These are phyloP conservation scores for Cladosporium sp. DNA, from an alignment of 2,329 filamentous ascomycete species.

Conservation along the genomic window DNA sequence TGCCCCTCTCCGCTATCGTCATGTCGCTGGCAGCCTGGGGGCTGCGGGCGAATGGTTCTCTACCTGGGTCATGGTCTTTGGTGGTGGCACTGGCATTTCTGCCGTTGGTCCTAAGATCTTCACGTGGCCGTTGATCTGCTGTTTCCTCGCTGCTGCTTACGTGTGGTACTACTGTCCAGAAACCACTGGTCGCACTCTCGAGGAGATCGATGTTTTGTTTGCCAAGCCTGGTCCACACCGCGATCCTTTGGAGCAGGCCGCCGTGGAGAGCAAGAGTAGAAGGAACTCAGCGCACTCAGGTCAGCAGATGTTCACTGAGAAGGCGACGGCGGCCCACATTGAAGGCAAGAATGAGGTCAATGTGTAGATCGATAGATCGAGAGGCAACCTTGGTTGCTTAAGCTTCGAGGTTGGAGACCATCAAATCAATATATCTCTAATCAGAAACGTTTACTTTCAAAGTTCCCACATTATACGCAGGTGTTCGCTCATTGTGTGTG, in stretches of 20 bases:
- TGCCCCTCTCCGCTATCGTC: slow-evolving; percentile 39
- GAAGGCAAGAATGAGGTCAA: background rate
- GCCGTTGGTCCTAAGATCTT: slow-evolving; percentile 41
- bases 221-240: slow-evolving; percentile 17
- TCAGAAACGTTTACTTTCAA: background rate
- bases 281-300: slow-evolving; percentile 2
- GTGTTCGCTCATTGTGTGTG: too few species aligned
- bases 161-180: slow-evolving; percentile 33
- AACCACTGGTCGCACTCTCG: slow-evolving; percentile 25
- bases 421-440: background rate
- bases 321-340: background rate
- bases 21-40: slow-evolving; percentile 39
- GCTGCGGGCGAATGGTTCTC: slow-evolving; percentile 42
- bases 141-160: slow-evolving; percentile 30
- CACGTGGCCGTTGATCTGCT: slow-evolving; percentile 40
- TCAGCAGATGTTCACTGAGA: background rate
- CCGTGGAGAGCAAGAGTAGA: slow-evolving; percentile 3
- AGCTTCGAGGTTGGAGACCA: background rate
- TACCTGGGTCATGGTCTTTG: slow-evolving; percentile 41
- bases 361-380: background rate
- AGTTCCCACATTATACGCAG: too few species aligned
- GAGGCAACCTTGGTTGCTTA: background rate
- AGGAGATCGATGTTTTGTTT: slow-evolving; percentile 27
- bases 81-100: slow-evolving; percentile 37
- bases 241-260: slow-evolving; percentile 9